Base-by-base conservation (phyloP, 108 stramenopile species). In the Conticribra guillardii region DNA sequence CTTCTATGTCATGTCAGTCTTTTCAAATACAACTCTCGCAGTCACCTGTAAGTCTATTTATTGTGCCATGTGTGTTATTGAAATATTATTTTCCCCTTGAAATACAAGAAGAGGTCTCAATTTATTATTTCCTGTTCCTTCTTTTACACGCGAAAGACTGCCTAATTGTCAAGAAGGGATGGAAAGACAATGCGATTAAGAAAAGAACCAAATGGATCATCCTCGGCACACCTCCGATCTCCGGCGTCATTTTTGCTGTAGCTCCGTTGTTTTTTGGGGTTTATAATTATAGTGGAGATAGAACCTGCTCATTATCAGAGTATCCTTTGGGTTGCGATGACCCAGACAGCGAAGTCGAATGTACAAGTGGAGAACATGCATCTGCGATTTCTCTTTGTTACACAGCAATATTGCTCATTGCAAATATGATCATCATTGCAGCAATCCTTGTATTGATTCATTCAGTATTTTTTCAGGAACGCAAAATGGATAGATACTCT, bases 301-400 rank as follows among this genome's bases (percentile, higher is more conserved):
- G 49, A 33, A 57, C 48, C n/a, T 78, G 76, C 37, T 26, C 55
- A 47, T 56, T 78, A 19, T 63, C 68, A 47, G 63, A 69, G 46
- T 65, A 69, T 45, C 76, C 76, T 7, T 18, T 69, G 26, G 69
- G 68, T 8, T 77, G 76, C 37, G 11, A 41, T 41, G 37, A 41
- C 37, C 37, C 37, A 5, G 37, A 41, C 37, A n/a, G n/a, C n/a
- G n/a, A n/a, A n/a, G 37, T 41, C 5, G 11, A 5, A 11, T 41
- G 37, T 11, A 11, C 5, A 41, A 5, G 37, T 9, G 37, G 37
- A 41, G 37, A 11, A 11, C 5, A 41, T 11, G 5, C 37, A 41
- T 5, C 5, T 5, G 5, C 5, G 8, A 9, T 9, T 11, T 9
- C 8, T 9, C 11, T 41, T 5, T 9, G 8, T 41, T 41, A 9